phyloP scores from a whole-genome alignment of 2,329 filamentous ascomycete genomes.

The Amauroascus verrucosus region DNA sequence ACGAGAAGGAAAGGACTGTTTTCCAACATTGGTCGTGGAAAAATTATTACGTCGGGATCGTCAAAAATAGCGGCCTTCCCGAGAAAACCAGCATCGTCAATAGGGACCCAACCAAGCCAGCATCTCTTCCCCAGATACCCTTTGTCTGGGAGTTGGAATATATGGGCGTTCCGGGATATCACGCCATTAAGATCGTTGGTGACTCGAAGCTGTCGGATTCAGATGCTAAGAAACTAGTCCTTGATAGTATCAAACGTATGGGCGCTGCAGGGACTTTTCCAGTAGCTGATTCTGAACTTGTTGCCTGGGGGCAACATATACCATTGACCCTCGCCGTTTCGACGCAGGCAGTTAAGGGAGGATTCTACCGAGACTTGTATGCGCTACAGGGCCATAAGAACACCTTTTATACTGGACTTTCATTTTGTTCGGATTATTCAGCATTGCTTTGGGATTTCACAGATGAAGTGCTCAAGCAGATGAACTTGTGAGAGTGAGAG shows the following conservation, averaged over 20 bases:
- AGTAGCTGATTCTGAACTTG: conserved; percentile 2
- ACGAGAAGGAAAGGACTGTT: conserved; percentile 23
- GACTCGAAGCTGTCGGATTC: conserved; percentile 5
- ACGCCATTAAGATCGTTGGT: conserved; percentile 7
- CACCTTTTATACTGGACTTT: conserved; percentile 36
- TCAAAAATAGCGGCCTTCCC: conserved; percentile 8
- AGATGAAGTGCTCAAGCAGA: conserved; percentile 1
- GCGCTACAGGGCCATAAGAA: conserved; percentile 33
- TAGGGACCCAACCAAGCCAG: conserved; percentile 1
- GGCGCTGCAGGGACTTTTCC: conserved; percentile 3
- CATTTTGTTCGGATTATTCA: conserved; percentile 21
- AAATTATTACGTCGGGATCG: conserved; percentile 10
- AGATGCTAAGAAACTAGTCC: conserved; percentile 4
- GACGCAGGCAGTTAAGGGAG: conserved; percentile 25
- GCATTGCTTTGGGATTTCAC: conserved; percentile 17
- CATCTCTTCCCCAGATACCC: conserved; percentile 1
- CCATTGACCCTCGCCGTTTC: conserved; percentile 29
- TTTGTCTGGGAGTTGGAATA: conserved; percentile 12
- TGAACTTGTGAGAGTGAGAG: neutral
- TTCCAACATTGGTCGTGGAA: conserved; percentile 27
- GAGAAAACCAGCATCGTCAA: conserved; percentile 2
- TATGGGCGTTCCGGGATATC: conserved; percentile 8
- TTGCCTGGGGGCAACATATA: conserved; percentile 20
- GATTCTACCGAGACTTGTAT: conserved; percentile 33
- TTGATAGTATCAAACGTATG: conserved; percentile 2